phyloP scores from a whole-genome alignment of 495 filamentous ascomycete species.

The Diplogelasinospora grovesii region DNA sequence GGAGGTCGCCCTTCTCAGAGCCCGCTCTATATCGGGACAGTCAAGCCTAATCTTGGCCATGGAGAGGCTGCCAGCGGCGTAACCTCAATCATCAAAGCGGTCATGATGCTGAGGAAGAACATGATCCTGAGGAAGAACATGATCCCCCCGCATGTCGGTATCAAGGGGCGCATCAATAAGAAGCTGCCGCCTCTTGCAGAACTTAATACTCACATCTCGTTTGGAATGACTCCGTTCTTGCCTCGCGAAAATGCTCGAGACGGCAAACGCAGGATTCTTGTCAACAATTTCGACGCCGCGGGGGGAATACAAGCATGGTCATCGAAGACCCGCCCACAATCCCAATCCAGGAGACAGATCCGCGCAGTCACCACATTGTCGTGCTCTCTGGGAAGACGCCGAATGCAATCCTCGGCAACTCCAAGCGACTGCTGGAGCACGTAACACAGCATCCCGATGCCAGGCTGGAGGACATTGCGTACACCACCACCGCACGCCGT shows the following conservation, averaged over 20 bases:
- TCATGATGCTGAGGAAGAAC: conserved; percentile 68
- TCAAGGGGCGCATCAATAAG: conserved; percentile 54
- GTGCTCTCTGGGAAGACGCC: conserved; percentile 41
- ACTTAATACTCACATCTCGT: conserved; percentile 8
- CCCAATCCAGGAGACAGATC: conserved; percentile 14
- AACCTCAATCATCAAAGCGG: conserved; percentile 61
- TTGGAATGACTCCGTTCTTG: conserved; percentile 10
- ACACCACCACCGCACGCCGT: conserved; percentile 67
- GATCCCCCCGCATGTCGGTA: conserved; percentile 68
- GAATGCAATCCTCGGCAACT: conserved; percentile 26
- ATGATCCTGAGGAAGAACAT: conserved; percentile 61
- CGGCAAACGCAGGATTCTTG: conserved; percentile 32
- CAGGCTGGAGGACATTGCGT: conserved; percentile 48
- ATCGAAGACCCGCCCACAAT: conserved; percentile 40
- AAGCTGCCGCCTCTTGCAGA: conserved; percentile 7
- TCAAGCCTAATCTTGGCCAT: conserved; percentile 75
- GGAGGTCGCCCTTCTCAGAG: conserved; percentile 48
- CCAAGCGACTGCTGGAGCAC: conserved; percentile 28
- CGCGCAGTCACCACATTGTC: conserved; percentile 36
- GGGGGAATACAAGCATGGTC: conserved; percentile 49
- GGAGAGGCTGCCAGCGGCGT: conserved; percentile 70
- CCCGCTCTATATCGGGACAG: conserved; percentile 62
- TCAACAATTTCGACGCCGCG: conserved; percentile 53
- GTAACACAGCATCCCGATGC: conserved; percentile 31
- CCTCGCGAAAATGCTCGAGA: conserved; percentile 45